These are phyloP conservation scores for Agaricus bisporus DNA, from an alignment of 768 basidiomycete species.

Conservation along the genomic window DNA sequence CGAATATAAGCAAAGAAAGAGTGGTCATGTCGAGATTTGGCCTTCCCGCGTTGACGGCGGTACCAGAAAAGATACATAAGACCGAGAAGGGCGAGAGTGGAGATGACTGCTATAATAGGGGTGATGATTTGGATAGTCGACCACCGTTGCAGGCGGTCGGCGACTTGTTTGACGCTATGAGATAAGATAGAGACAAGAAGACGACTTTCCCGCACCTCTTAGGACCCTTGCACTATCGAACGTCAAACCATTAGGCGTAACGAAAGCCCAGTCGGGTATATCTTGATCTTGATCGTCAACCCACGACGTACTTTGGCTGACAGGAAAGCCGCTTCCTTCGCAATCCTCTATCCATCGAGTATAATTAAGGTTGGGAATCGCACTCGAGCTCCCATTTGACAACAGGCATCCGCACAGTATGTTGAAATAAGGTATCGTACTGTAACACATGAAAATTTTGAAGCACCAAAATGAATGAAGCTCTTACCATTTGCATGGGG, in stretches of 20 bases:
- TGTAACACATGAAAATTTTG: background rate
- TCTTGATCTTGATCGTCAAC: background rate
- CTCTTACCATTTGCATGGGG: conserved; percentile 1
- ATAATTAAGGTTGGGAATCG: background rate
- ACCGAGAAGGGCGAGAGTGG: conserved; percentile 11
- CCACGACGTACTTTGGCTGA: background rate
- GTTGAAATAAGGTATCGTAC: conserved; percentile 3
- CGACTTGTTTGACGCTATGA: conserved; percentile 3
- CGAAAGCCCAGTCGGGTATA: conserved; percentile 2
- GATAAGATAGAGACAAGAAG: background rate
- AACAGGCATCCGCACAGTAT: conserved; percentile 4
- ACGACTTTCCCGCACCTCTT: background rate
- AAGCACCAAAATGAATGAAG: background rate
- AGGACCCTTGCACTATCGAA: background rate
- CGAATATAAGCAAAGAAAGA: background rate
- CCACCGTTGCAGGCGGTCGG: conserved; percentile 13
- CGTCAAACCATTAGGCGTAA: background rate
- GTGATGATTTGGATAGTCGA: conserved; percentile 16
- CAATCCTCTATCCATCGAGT: background rate
- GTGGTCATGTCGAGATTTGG: background rate
- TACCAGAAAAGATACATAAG: conserved; percentile 10
- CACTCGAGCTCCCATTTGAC: background rate
- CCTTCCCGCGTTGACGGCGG: background rate
- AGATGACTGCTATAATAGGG: conserved; percentile 14
- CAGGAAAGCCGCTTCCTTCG: background rate